Conservation (phyloP, 371 early-diverging fungal genomes). For the Mucor sp. region DNA sequence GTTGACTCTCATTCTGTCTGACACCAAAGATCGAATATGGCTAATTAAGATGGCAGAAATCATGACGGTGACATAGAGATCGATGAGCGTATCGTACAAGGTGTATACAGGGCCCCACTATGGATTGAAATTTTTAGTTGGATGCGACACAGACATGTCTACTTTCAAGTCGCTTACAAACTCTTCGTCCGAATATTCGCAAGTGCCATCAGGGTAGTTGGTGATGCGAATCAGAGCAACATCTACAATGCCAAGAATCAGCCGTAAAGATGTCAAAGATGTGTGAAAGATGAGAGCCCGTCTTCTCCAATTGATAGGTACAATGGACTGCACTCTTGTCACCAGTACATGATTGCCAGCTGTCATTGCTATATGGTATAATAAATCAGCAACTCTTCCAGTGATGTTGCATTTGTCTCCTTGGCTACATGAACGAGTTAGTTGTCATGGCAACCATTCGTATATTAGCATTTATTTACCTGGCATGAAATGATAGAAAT, state of each 20-base stretch:
- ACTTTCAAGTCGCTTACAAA: conserved; percentile 26
- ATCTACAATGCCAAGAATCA: conserved; percentile 35
- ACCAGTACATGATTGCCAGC: conserved; percentile 38
- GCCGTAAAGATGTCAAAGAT: conserved; percentile 16
- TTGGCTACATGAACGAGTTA: conserved; percentile 1
- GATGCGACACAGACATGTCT: neutral
- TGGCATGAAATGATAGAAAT: conserved; percentile 22
- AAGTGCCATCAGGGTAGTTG: conserved; percentile 15
- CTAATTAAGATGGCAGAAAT: conserved; percentile 31
- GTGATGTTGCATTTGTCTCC: conserved; percentile 18
- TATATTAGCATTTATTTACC: conserved; percentile 1
- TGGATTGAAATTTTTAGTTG: neutral
- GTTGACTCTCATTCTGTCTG: conserved; percentile 25
- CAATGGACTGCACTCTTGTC: conserved; percentile 31
- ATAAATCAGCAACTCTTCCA: conserved; percentile 32
- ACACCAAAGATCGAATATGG: conserved; percentile 33
- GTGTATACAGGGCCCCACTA: conserved; percentile 53
- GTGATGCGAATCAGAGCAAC: conserved; percentile 18
- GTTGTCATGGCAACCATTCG: neutral
- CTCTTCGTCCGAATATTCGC: conserved; percentile 31
- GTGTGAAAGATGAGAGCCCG: conserved; percentile 11
- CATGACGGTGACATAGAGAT: conserved; percentile 41
- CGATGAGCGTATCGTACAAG: conserved; percentile 38
- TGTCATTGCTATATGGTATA: conserved; percentile 41
- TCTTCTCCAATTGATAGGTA: conserved; percentile 25